phyloP scores from a whole-genome alignment of 352 stramenopile species.

The Globisporangium paddicum region DNA sequence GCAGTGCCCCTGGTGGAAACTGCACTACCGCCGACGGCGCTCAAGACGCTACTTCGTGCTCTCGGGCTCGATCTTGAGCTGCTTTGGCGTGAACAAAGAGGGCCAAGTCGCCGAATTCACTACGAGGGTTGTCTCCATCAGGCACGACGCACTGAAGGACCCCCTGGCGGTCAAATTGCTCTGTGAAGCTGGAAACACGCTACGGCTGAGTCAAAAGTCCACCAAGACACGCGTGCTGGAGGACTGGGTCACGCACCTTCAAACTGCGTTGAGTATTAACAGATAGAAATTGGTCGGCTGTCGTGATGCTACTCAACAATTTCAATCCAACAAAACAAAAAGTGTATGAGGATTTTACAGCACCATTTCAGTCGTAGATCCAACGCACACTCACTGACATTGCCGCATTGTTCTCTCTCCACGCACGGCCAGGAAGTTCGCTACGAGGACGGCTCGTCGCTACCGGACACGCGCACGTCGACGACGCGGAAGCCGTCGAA shows the following conservation, averaged over 20 bases:
- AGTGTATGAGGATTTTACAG: not conserved
- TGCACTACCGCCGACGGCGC: slow-evolving; percentile 7
- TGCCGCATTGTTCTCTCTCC: not conserved
- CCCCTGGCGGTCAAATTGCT: slow-evolving; percentile 1
- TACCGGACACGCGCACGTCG: slow-evolving; percentile 45
- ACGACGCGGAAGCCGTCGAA: slow-evolving; percentile 90
- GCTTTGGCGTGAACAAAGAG: slow-evolving; percentile 50
- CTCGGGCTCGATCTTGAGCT: slow-evolving; percentile 33
- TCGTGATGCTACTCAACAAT: not conserved
- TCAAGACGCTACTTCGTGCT: slow-evolving; percentile 37
- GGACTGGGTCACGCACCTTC: slow-evolving; percentile 6
- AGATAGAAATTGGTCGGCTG: not conserved
- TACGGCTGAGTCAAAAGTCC: slow-evolving; percentile 12
- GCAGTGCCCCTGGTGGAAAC: slow-evolving; percentile 32
- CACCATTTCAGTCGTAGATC: not conserved
- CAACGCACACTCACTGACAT: not conserved
- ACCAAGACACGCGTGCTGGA: not conserved
- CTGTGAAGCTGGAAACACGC: slow-evolving; percentile 12
- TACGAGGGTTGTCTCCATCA: slow-evolving; percentile 15
- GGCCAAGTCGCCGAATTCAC: slow-evolving; percentile 31
- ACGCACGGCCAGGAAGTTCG: not conserved
- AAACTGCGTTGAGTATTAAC: not conserved
- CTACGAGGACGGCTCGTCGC: slow-evolving; percentile 21
- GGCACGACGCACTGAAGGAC: slow-evolving; percentile 9
- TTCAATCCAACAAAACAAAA: not conserved